These are phyloP conservation scores for Myochromella boudieri DNA, from an alignment of 768 basidiomycete genomes.

Conservation along the genomic window DNA sequence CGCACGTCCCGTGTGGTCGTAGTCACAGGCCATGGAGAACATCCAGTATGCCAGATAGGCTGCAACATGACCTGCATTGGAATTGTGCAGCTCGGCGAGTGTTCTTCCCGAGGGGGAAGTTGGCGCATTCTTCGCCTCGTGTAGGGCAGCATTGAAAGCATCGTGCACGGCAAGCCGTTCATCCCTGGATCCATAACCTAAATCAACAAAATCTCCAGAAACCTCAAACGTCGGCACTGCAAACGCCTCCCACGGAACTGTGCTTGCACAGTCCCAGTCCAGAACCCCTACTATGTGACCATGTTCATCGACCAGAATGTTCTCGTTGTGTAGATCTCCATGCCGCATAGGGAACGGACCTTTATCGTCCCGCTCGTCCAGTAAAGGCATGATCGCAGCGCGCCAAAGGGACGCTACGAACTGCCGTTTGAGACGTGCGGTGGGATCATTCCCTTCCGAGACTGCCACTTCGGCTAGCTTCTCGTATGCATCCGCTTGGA, in stretches of 20 bases:
- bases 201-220: constrained; percentile 34
- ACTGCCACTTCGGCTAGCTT: constrained; percentile 32
- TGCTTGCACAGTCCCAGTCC: constrained; percentile 43
- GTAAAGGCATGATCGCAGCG: constrained; percentile 39
- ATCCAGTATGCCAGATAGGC: constrained; percentile 44
- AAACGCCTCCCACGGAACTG: constrained; percentile 44
- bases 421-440: constrained; percentile 32
- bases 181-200: constrained; percentile 19
- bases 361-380: constrained; percentile 35
- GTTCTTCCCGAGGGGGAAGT: constrained; percentile 35
- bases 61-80: constrained; percentile 40
- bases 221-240: constrained; percentile 43
- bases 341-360: constrained; percentile 44
- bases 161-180: constrained; percentile 30
- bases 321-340: constrained; percentile 42
- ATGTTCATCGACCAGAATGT: constrained; percentile 37
- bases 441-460: constrained; percentile 10
- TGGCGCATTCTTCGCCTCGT: constrained; percentile 24
- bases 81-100: constrained; percentile 39
- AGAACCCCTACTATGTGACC: constrained; percentile 42
- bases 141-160: constrained; percentile 31
- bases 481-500: constrained; percentile 41
- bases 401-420: constrained; percentile 41
- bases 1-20: constrained; percentile 39
- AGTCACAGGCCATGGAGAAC: constrained; percentile 42